These are phyloP conservation scores for Penicillium crystallinum DNA, from an alignment of 495 filamentous ascomycete genomes.

Conservation along the genomic window DNA sequence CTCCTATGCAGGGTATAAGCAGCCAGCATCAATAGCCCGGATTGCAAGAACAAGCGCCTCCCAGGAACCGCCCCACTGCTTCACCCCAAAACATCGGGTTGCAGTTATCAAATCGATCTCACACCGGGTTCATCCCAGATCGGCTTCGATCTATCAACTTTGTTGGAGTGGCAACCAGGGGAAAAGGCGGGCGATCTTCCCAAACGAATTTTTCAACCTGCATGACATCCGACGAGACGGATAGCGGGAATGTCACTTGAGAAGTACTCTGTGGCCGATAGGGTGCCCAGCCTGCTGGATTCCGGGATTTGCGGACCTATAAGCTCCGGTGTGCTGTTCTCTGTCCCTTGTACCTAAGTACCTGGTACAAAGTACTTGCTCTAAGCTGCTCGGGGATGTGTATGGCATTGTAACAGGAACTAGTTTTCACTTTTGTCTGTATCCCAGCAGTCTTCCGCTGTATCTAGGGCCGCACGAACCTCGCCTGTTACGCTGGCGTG, in stretches of 20 bases:
- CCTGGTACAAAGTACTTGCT: no score
- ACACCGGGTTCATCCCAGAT: background rate
- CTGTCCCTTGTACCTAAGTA: background rate
- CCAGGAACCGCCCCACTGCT: background rate
- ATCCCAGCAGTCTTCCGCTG: background rate
- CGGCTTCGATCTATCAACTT: conserved; percentile 5
- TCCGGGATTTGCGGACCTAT: background rate
- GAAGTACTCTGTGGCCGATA: background rate
- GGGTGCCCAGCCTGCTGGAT: background rate
- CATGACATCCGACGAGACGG: background rate
- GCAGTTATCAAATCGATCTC: background rate
- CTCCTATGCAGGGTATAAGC: conserved; percentile 6
- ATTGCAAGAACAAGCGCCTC: background rate
- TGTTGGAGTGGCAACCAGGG: background rate
- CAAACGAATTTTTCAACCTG: background rate
- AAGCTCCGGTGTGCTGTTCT: background rate
- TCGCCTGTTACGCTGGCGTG: conserved; percentile 1
- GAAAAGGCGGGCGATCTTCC: background rate
- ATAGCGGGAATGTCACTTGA: background rate
- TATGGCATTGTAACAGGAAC: background rate
- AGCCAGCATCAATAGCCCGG: conserved; percentile 5
- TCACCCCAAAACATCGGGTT: background rate
- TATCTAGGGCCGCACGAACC: conserved; percentile 1
- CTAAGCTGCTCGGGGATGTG: background rate
- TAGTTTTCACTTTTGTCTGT: background rate